phyloP scores from a whole-genome alignment of 2,329 filamentous ascomycete species.

The Lachnellula occidentalis region DNA sequence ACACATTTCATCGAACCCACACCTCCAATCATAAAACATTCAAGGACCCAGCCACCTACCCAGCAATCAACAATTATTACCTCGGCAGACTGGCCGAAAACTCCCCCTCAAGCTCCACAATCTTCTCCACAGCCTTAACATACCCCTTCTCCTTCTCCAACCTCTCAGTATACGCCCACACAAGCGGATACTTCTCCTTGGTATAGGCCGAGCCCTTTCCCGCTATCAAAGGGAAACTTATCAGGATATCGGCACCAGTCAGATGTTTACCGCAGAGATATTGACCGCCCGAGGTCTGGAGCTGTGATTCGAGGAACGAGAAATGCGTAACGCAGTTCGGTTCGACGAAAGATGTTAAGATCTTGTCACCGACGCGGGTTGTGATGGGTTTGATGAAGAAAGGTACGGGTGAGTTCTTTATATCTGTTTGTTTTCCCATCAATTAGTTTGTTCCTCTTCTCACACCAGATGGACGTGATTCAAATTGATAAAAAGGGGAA shows the following conservation, averaged over 20 bases:
- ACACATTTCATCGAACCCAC: too few species aligned
- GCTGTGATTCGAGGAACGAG: conserved; percentile 44
- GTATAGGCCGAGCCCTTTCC: conserved; percentile 33
- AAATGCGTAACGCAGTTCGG: conserved; percentile 44
- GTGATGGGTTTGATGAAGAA: conserved; percentile 67
- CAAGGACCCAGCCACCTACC: too few species aligned
- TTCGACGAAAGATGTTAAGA: conserved; percentile 40
- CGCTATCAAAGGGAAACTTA: conserved; percentile 46
- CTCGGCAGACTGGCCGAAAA: conserved; percentile 21
- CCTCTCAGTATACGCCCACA: conserved; percentile 40
- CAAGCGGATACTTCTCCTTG: conserved; percentile 39
- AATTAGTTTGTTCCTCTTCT: not conserved
- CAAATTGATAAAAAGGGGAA: too few species aligned
- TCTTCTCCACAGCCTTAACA: conserved; percentile 42
- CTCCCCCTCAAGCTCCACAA: conserved; percentile 37
- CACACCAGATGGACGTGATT: too few species aligned
- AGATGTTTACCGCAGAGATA: conserved; percentile 45
- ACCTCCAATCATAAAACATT: too few species aligned
- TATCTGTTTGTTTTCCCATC: conserved; percentile 42
- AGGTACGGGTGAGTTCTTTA: conserved; percentile 50
- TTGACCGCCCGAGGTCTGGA: conserved; percentile 41
- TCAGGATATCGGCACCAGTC: conserved; percentile 47
- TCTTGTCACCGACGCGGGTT: conserved; percentile 42
- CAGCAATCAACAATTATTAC: not conserved
- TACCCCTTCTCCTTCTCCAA: conserved; percentile 40